These are phyloP conservation scores for Paraconiothyrium brasiliense DNA, from an alignment of 2,329 filamentous ascomycete genomes.

Conservation along the genomic window DNA sequence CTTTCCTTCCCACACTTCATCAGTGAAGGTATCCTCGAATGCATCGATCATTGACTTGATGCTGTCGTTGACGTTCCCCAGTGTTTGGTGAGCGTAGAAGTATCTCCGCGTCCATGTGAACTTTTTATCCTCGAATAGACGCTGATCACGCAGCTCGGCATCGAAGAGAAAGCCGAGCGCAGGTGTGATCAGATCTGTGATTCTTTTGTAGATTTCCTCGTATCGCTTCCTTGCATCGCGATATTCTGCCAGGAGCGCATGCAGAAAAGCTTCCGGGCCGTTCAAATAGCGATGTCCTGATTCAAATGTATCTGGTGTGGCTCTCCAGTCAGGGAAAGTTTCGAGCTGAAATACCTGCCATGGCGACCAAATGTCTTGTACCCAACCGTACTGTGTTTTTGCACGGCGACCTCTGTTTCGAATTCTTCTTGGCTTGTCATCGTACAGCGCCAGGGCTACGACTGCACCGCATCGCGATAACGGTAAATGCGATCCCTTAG, in stretches of 20 bases:
- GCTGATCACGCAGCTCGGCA: conserved; percentile 62
- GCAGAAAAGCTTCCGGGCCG: conserved; percentile 69
- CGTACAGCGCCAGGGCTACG: conserved; percentile 66
- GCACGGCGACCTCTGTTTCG: conserved; percentile 61
- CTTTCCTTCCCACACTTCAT: conserved; percentile 66
- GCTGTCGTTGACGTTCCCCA: conserved; percentile 61
- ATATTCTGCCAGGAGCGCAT: conserved; percentile 67
- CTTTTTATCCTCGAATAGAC: conserved; percentile 68
- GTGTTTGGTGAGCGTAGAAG: conserved; percentile 70
- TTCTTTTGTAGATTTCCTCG: conserved; percentile 64
- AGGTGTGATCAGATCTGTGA: conserved; percentile 68
- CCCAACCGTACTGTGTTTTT: conserved; percentile 59
- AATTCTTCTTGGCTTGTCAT: conserved; percentile 60
- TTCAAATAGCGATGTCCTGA: conserved; percentile 66
- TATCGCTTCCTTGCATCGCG: conserved; percentile 68
- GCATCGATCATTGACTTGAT: conserved; percentile 67
- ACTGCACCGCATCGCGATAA: conserved; percentile 68
- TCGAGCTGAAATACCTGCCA: conserved; percentile 58
- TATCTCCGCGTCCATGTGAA: conserved; percentile 70
- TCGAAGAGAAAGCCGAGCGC: conserved; percentile 69
- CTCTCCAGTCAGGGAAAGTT: conserved; percentile 21
- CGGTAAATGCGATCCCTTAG: conserved; percentile 62
- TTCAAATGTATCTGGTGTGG: conserved; percentile 65
- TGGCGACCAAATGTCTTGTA: conserved; percentile 67
- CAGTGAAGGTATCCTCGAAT: conserved; percentile 66